These are phyloP conservation scores for Rhexocercosporidium sp. DNA, from an alignment of 2,329 filamentous ascomycete species.

Conservation along the genomic window DNA sequence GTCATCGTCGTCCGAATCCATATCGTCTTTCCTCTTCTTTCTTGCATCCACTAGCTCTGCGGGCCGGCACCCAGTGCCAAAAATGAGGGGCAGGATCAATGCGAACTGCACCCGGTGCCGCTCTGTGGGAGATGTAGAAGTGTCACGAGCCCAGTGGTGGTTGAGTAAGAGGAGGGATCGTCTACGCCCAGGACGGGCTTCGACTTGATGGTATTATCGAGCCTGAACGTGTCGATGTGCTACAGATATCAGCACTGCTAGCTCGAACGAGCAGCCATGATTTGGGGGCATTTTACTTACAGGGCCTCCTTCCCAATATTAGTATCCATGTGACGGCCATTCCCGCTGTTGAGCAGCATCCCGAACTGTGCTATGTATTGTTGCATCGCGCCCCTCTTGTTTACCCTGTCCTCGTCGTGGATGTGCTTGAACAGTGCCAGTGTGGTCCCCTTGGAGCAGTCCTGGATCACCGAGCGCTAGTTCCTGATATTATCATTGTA, in stretches of 20 bases:
- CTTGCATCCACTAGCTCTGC: conserved; percentile 34
- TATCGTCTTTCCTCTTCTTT: conserved; percentile 23
- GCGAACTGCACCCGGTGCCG: conserved; percentile 25
- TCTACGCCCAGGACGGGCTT: conserved; percentile 29
- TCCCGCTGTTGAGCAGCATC: conserved; percentile 27
- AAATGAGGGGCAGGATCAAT: conserved; percentile 27
- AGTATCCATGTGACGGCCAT: conserved; percentile 25
- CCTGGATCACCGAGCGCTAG: conserved; percentile 14
- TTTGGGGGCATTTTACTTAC: too few relatives aligned
- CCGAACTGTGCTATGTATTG: conserved; percentile 36
- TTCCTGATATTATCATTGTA: too few relatives aligned
- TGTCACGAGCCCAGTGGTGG: conserved; percentile 25
- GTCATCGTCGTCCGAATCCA: too few relatives aligned
- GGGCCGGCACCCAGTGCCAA: conserved; percentile 28
- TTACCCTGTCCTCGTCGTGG: conserved; percentile 15
- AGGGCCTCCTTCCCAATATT: conserved; percentile 27
- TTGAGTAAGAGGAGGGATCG: conserved; percentile 27
- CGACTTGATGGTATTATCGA: conserved; percentile 25
- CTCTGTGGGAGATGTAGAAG: conserved; percentile 35
- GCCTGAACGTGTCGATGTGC: conserved; percentile 20
- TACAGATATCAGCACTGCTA: conserved; percentile 23
- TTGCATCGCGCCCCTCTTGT: conserved; percentile 30
- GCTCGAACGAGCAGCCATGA: too few relatives aligned
- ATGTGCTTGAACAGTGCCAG: conserved; percentile 2
- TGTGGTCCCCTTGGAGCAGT: conserved; percentile 15